phyloP scores from a whole-genome alignment of 805 yeast genomes.

The Yamadazyma paraphyllophila region DNA sequence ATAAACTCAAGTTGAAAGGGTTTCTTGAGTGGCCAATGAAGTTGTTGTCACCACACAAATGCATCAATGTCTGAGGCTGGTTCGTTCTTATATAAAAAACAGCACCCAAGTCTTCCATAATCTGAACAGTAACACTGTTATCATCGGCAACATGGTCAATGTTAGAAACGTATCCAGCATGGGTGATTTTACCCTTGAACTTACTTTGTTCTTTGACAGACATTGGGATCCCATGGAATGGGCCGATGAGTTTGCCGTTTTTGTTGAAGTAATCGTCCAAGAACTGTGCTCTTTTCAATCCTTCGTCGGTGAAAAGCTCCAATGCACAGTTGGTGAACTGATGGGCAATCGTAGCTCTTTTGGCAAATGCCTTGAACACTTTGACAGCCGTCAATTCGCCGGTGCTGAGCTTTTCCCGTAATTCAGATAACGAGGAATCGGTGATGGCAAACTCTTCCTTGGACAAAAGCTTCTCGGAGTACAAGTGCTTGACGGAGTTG shows the following conservation, averaged over 20 bases:
- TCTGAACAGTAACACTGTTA: constrained; percentile 30
- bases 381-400: constrained; percentile 36
- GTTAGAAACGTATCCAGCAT: constrained; percentile 39
- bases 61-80: constrained; percentile 47
- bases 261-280: constrained; percentile 50
- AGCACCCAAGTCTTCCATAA: constrained; percentile 41
- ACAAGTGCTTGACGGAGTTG: constrained; percentile 36
- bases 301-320: constrained; percentile 54
- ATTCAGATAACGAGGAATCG: constrained; percentile 28
- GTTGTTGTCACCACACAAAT: constrained; percentile 41
- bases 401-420: constrained; percentile 28
- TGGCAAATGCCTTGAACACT: constrained; percentile 42
- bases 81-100: constrained; percentile 44
- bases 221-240: constrained; percentile 66
- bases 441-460: constrained; percentile 37
- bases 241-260: constrained; percentile 53
- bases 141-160: constrained; percentile 27
- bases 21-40: constrained; percentile 36
- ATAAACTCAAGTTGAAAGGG: constrained; percentile 37
- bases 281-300: constrained; percentile 52
- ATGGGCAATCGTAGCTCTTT: constrained; percentile 41
- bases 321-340: constrained; percentile 45
- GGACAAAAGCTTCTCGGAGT: constrained; percentile 33
- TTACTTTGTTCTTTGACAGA: constrained; percentile 54
- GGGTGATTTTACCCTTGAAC: constrained; percentile 33